Base-by-base conservation (phyloP, 2,329 filamentous ascomycete genomes). In the Akanthomyces uredinophilus region DNA sequence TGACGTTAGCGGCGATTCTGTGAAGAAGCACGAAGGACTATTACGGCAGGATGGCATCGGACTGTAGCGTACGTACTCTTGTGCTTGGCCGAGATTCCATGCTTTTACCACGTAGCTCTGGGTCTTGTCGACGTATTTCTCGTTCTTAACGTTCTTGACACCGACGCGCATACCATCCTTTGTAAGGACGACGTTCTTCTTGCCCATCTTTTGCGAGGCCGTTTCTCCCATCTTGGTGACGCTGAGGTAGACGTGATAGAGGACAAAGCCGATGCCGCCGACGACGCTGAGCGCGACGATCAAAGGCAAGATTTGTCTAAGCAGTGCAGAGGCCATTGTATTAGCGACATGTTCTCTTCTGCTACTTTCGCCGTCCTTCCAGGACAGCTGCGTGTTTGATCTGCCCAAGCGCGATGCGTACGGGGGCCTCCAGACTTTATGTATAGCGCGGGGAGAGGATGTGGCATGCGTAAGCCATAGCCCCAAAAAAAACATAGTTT, bases 141-240 rank as follows among this genome's bases (percentile, higher is more conserved):
- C 90, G 60, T 83, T 82, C 66, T 82, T 81, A 55, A 89, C 74
- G 64, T 91, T 81, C 75, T 87, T 89, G 64, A 93, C 83, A 54
- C 87, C 87, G 50, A 93, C 88, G 64, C 84, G 83, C 64, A 90
- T 76, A 61, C 90, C 90, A 62, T 92, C 89, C 72, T 90, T 91
- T 44, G 87, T 88, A 74, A 92, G 89, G 46, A 86, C 79, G 62
- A 93, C 83, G 72, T 92, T 89, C 78, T 89, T 90, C 77, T 85
- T 85, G 72, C 87, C 86, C 84, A 92, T 89, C 70, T 85, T 85
- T 74, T 88, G 81, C 54, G 82, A 83, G 52, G 89, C 88, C 63
- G 83, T 81, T 64, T 84, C 79, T 64, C 84, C 82, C 68, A 93
- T 87, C 73, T 89, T 82, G 75, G 79, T 81, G 61, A 84, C 80